These are phyloP conservation scores for Cryptomeria japonica DNA, from an alignment of 75 land plant species.

Conservation along the genomic window DNA sequence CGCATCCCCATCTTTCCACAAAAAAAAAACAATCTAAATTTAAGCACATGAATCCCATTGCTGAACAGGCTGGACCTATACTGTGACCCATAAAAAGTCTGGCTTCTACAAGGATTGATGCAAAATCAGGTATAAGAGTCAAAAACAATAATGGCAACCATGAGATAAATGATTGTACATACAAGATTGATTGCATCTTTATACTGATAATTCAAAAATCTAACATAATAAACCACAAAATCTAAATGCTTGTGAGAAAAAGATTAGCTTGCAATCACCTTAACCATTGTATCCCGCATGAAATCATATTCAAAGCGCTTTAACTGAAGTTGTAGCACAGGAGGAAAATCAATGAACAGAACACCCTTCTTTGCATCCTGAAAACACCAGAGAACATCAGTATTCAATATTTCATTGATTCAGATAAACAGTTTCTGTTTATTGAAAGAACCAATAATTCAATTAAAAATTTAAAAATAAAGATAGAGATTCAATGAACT, in stretches of 20 bases:
- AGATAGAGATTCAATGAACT: neutral
- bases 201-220: neutral
- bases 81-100: too few species aligned
- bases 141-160: neutral
- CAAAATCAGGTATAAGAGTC: too few species aligned
- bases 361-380: constrained; percentile 99
- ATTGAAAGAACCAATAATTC: neutral
- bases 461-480: neutral
- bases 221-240: neutral
- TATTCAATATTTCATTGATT: neutral
- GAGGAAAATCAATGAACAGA: constrained; percentile 95
- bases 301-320: constrained; percentile 98
- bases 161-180: neutral
- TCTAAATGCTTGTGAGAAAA: neutral
- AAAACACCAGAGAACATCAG: neutral
- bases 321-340: constrained; percentile 95
- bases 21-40: neutral
- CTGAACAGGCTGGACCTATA: too few species aligned
- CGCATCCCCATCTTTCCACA: neutral
- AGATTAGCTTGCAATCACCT: constrained; percentile 45
- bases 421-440: neutral
- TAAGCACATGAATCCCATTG: neutral
- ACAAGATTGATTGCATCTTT: neutral
- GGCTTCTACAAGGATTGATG: too few species aligned
- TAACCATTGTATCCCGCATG: constrained; percentile 92